phyloP scores from a whole-genome alignment of 345 rosid genomes.

The Orychophragmus violaceus region DNA sequence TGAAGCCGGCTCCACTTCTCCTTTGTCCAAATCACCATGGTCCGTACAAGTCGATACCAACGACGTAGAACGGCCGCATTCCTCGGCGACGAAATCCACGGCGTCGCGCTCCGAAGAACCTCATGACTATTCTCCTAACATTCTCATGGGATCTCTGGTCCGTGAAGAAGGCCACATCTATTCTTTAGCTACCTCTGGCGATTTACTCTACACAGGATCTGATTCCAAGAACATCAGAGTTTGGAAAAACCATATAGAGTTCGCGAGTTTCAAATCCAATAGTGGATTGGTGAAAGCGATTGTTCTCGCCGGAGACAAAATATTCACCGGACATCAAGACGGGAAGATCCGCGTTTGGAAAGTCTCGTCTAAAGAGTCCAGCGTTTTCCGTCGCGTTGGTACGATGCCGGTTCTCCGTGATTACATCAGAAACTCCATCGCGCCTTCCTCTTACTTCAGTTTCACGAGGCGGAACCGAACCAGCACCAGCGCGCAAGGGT shows the following conservation, averaged over 20 bases:
- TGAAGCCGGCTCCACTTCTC: conserved; percentile 24
- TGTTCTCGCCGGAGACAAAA: conserved; percentile 50
- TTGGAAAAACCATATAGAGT: conserved; percentile 75
- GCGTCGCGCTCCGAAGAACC: not conserved
- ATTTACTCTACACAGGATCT: conserved; percentile 75
- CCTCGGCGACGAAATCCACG: not conserved
- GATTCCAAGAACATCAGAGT: conserved; percentile 87
- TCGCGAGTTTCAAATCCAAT: conserved; percentile 69
- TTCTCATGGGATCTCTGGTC: conserved; percentile 68
- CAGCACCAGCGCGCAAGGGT: conserved; percentile 43
- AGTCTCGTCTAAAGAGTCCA: conserved; percentile 40
- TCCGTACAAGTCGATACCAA: conserved; percentile 27
- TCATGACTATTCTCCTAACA: conserved; percentile 31
- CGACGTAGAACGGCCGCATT: not conserved
- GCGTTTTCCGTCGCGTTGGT: conserved; percentile 50
- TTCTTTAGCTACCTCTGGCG: conserved; percentile 65
- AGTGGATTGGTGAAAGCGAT: conserved; percentile 86
- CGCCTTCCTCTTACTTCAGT: conserved; percentile 54
- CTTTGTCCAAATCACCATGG: conserved; percentile 65
- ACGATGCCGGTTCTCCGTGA: conserved; percentile 65
- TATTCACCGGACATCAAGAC: conserved; percentile 88
- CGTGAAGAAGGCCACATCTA: conserved; percentile 92
- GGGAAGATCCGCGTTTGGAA: conserved; percentile 89
- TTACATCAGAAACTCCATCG: conserved; percentile 47
- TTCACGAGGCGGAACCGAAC: conserved; percentile 36